A percentile compares a stretch with the other conserved stretches of the same genome.
phyloP scores from a whole-genome alignment of 768 basidiomycete genomes.

The Saitozyma podzolica region DNA sequence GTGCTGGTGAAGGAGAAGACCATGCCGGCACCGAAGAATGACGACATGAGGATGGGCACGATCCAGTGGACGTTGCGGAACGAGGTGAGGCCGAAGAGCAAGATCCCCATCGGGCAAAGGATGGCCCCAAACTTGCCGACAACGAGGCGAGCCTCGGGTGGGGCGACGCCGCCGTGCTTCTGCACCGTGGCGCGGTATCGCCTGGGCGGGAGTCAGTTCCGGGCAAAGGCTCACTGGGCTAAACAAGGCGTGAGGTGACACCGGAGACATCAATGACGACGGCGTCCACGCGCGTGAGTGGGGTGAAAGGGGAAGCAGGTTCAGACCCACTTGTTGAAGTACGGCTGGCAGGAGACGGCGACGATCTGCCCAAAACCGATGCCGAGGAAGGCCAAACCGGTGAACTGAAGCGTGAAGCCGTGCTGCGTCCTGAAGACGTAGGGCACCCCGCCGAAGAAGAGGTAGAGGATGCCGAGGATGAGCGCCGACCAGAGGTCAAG shows the following conservation, averaged over 20 bases:
- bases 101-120: conserved; percentile 63
- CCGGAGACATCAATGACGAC: too few species aligned
- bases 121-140: conserved; percentile 70
- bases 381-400: conserved; percentile 60
- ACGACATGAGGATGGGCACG: conserved; percentile 56
- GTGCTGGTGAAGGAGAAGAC: conserved; percentile 57
- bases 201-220: not conserved
- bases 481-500: conserved; percentile 67
- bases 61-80: conserved; percentile 59
- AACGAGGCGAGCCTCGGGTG: conserved; percentile 66
- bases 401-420: conserved; percentile 57
- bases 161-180: conserved; percentile 53
- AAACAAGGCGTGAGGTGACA: too few species aligned
- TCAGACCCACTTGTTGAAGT: conserved; percentile 39
- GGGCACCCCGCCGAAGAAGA: conserved; percentile 63
- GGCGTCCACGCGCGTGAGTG: too few species aligned
- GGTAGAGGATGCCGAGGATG: conserved; percentile 57
- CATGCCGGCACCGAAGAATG: conserved; percentile 61
- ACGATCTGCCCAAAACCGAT: conserved; percentile 59
- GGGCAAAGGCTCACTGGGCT: too few species aligned
- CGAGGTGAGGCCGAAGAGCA: conserved; percentile 63
- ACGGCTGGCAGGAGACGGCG: conserved; percentile 40
- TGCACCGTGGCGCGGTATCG: conserved; percentile 21
- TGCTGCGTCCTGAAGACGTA: conserved; percentile 59
- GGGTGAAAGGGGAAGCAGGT: not conserved